Percentiles rank a stretch among this genome's conserved stretches.
These are phyloP conservation scores for Aspergillus spinulosporus DNA, from an alignment of 2,329 filamentous ascomycete genomes.

Conservation along the genomic window DNA sequence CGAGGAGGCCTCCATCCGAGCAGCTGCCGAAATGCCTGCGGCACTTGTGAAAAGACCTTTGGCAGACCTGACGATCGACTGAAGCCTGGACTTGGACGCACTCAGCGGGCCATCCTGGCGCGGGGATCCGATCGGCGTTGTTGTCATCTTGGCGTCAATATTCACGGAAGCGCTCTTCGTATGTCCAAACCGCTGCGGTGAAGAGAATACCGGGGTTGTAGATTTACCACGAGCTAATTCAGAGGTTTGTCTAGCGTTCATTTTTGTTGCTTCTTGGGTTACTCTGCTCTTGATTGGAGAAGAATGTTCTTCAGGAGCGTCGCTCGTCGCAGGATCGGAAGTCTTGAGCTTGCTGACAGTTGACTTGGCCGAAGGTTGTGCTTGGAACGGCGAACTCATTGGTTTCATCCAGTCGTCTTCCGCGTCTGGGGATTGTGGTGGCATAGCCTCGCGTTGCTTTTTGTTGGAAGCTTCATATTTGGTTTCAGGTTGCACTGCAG, in stretches of 20 bases:
- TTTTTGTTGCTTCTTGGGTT: slow-evolving; percentile 20
- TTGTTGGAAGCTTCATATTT: slow-evolving; percentile 27
- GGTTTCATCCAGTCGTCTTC: slow-evolving; percentile 64
- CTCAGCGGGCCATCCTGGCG: slow-evolving; percentile 77
- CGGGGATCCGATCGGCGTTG: slow-evolving; percentile 60
- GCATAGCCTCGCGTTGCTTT: slow-evolving; percentile 25
- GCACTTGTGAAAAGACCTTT: slow-evolving; percentile 82
- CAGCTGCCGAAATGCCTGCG: slow-evolving; percentile 58
- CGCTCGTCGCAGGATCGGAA: slow-evolving; percentile 29
- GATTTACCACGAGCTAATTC: slow-evolving; percentile 61
- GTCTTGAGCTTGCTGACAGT: slow-evolving; percentile 61
- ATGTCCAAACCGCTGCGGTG: slow-evolving; percentile 50
- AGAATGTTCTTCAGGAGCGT: slow-evolving; percentile 15
- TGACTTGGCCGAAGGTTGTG: slow-evolving; percentile 58
- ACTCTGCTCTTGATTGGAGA: slow-evolving; percentile 12
- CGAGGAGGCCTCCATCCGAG: slow-evolving; percentile 57
- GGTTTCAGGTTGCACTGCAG: slow-evolving; percentile 30
- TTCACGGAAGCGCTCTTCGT: slow-evolving; percentile 65
- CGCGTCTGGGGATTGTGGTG: slow-evolving; percentile 36
- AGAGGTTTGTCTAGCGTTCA: slow-evolving; percentile 21
- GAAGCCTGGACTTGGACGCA: slow-evolving; percentile 88
- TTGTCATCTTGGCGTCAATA: slow-evolving; percentile 52
- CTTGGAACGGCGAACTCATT: slow-evolving; percentile 48
- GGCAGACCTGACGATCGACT: slow-evolving; percentile 84
- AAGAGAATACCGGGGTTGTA: slow-evolving; percentile 61